Evolutionary conservation across 169 alveolate genomes (phyloP).

Genomic region (Plasmodium yoelii): DNA sequence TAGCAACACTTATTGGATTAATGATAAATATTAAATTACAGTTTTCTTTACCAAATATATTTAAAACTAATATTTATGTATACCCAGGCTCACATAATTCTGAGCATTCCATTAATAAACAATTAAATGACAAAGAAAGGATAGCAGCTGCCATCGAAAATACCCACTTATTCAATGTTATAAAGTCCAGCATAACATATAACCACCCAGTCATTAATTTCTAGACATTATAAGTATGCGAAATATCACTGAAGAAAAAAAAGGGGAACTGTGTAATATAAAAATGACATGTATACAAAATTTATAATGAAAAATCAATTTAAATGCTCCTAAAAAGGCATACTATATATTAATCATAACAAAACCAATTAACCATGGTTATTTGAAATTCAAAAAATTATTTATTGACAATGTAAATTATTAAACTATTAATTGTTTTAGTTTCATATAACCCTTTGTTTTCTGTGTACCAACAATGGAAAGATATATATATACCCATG

Average conservation of each 20-base stretch:
- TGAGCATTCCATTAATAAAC: constrained; percentile 93
- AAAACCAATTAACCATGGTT: no score
- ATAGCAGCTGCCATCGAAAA: constrained; percentile 97
- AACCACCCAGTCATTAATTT: constrained; percentile 45
- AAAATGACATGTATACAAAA: no score
- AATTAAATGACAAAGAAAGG: constrained; percentile 97
- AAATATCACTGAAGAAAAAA: not conserved
- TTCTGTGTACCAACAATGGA: no score
- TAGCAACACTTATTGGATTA: constrained; percentile 97
- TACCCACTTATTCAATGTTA: constrained; percentile 87
- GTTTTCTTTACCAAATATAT: constrained; percentile 90
- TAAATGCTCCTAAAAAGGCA: no score
- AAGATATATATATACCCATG: no score
- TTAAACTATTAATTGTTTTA: no score
- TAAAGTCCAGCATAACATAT: constrained; percentile 75
- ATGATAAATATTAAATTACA: constrained; percentile 94
- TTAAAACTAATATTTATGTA: constrained; percentile 82
- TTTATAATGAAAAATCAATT: no score
- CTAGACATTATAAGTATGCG: not conserved
- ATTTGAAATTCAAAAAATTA: no score
- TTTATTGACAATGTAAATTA: no score
- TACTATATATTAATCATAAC: no score
- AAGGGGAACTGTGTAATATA: not conserved
- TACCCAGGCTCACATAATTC: constrained; percentile 92
- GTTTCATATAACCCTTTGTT: no score